Percentiles rank a stretch among this genome's conserved stretches.
Conservation (phyloP, 768 basidiomycete genomes). For the Butyriboletus loyo region DNA sequence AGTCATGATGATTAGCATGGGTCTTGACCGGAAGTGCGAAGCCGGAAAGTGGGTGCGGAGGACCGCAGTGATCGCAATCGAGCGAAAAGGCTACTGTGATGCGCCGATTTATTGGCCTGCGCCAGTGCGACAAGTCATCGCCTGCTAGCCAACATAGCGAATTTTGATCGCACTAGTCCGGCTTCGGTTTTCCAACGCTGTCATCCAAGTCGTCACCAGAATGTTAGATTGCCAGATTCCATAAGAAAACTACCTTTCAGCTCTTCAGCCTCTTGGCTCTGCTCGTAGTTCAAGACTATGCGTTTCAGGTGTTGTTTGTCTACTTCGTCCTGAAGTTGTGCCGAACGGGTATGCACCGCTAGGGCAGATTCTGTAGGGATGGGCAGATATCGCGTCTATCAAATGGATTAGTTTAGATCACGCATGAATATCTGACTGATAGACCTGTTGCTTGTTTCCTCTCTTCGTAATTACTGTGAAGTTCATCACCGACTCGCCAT, state of each 20-base stretch:
- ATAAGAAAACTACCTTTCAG: slow-evolving; percentile 52
- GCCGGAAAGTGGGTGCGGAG: slow-evolving; percentile 17
- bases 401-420: slow-evolving; percentile 8
- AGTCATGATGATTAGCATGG: slow-evolving; percentile 9
- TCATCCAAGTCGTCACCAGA: background rate
- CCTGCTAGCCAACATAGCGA: slow-evolving; percentile 63
- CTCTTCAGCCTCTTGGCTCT: slow-evolving; percentile 84
- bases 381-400: slow-evolving; percentile 79
- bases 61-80: slow-evolving; percentile 19
- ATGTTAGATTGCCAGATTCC: background rate
- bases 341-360: slow-evolving; percentile 85
- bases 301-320: slow-evolving; percentile 97
- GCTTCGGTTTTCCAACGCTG: slow-evolving; percentile 69
- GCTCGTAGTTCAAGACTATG: slow-evolving; percentile 89
- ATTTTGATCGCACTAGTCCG: slow-evolving; percentile 71
- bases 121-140: slow-evolving; percentile 10
- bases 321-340: slow-evolving; percentile 90
- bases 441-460: slow-evolving; percentile 88
- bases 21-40: slow-evolving; percentile 22
- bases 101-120: slow-evolving; percentile 17
- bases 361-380: slow-evolving; percentile 86
- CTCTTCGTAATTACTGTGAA: slow-evolving; percentile 92
- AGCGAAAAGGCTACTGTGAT: slow-evolving; percentile 22
- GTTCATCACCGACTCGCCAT: slow-evolving; percentile 59
- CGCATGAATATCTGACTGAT: background rate